A percentile compares a stretch with the other conserved stretches of the same genome.
phyloP scores from a whole-genome alignment of 148 eudicot genomes.

The Oxyria digyna region DNA sequence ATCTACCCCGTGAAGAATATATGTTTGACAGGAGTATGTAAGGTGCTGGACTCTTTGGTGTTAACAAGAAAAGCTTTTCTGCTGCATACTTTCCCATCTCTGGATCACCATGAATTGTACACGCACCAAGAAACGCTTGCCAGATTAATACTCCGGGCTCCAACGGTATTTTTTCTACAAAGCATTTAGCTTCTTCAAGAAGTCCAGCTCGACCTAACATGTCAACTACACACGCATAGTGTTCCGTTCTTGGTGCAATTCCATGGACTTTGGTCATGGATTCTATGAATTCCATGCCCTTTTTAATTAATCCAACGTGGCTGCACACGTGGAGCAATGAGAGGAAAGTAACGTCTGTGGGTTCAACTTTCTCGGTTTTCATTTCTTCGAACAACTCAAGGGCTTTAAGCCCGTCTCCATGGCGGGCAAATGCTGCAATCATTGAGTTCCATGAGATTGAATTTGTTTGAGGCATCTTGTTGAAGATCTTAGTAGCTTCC shows the following conservation, averaged over 20 bases:
- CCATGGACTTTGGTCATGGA: constrained; percentile 45
- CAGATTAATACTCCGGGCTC: constrained; percentile 58
- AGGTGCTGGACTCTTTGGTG: constrained; percentile 51
- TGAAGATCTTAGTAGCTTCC: constrained; percentile 44
- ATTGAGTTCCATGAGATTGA: constrained; percentile 80
- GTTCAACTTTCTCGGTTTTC: constrained; percentile 25
- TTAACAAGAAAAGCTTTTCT: constrained; percentile 34
- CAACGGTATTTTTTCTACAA: constrained; percentile 41
- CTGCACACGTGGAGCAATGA: constrained; percentile 33
- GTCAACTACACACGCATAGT: constrained; percentile 76
- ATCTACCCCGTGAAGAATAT: constrained; percentile 53
- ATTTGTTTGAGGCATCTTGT: constrained; percentile 40
- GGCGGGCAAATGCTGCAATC: constrained; percentile 87
- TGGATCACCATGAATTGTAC: constrained; percentile 51
- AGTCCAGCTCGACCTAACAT: constrained; percentile 81
- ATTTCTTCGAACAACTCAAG: constrained; percentile 53
- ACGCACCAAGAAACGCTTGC: constrained; percentile 86
- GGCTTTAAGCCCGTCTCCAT: constrained; percentile 63
- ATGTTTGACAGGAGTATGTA: constrained; percentile 68
- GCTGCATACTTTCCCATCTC: constrained; percentile 67
- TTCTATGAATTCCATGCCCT: constrained; percentile 66
- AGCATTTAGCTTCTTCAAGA: constrained; percentile 48
- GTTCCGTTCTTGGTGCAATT: constrained; percentile 77
- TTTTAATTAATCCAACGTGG: constrained; percentile 67
- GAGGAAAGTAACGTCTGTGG: background rate